These are phyloP conservation scores for Paxillus involutus DNA, from an alignment of 768 basidiomycete genomes.

Conservation along the genomic window DNA sequence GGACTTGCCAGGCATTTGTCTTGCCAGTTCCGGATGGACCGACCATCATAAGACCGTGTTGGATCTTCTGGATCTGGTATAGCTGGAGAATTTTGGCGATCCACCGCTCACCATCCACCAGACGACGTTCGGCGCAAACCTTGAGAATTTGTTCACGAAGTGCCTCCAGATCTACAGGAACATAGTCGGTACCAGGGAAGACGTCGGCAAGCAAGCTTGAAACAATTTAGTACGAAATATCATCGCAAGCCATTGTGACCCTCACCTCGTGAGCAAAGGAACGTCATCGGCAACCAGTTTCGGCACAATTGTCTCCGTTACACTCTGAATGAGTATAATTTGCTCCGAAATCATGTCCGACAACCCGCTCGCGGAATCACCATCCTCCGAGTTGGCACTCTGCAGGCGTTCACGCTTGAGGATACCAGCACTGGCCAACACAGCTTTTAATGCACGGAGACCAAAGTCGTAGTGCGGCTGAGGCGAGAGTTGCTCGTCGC, in stretches of 20 bases:
- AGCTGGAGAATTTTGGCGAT: constrained; percentile 94
- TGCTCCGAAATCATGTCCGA: constrained; percentile 85
- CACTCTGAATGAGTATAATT: constrained; percentile 96
- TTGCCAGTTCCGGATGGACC: constrained; percentile 97
- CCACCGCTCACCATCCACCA: constrained; percentile 90
- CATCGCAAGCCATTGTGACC: not conserved
- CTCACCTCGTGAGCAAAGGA: constrained; percentile 85
- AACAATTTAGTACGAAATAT: not conserved
- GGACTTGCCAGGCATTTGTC: constrained; percentile 94
- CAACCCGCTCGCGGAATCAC: constrained; percentile 47
- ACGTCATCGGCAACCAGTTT: constrained; percentile 98
- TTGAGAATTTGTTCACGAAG: constrained; percentile 83
- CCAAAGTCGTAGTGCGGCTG: constrained; percentile 99
- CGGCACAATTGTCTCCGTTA: constrained; percentile 97
- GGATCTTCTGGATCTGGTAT: constrained; percentile 99
- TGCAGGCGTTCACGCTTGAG: constrained; percentile 89
- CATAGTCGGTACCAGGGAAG: constrained; percentile 93
- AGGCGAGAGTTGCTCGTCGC: constrained; percentile 93
- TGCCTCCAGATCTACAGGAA: constrained; percentile 84
- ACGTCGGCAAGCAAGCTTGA: constrained; percentile 89
- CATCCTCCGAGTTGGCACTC: constrained; percentile 38
- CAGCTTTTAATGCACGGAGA: constrained; percentile 94
- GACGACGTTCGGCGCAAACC: constrained; percentile 82
- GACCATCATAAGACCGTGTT: constrained; percentile 99
- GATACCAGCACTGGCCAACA: constrained; percentile 95